These are phyloP conservation scores for Coemansia asiatica DNA, from an alignment of 192 early-diverging fungal species.

Conservation along the genomic window DNA sequence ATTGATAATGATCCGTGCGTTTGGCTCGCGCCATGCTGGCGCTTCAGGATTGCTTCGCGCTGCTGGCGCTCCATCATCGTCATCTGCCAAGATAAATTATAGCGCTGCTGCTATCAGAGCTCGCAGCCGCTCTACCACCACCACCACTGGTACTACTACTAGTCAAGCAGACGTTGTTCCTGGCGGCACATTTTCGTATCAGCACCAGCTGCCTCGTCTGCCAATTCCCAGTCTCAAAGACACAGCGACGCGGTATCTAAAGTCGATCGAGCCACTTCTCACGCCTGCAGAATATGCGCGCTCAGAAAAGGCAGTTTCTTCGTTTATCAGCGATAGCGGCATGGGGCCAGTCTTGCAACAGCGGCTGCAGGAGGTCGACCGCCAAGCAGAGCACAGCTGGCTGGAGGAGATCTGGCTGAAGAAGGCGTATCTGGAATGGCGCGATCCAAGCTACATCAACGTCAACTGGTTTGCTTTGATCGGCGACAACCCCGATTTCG, in stretches of 20 bases:
- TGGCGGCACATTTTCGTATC: constrained; percentile 63
- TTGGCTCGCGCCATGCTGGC: not conserved
- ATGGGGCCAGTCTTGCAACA: constrained; percentile 74
- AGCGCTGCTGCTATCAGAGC: not conserved
- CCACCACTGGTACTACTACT: no score
- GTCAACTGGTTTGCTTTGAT: constrained; percentile 87
- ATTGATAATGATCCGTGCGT: constrained; percentile 1
- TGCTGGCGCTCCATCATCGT: not conserved
- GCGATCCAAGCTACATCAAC: constrained; percentile 81
- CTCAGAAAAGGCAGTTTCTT: constrained; percentile 65
- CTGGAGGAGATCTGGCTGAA: constrained; percentile 83
- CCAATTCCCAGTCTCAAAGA: constrained; percentile 82
- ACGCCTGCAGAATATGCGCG: constrained; percentile 57
- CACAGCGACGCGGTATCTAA: constrained; percentile 78
- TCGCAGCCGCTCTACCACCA: constrained; percentile 10
- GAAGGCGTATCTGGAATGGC: constrained; percentile 83
- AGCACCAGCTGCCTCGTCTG: constrained; percentile 71
- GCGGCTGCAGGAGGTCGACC: constrained; percentile 70
- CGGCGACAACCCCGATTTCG: constrained; percentile 60
- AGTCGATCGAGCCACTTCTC: constrained; percentile 68
- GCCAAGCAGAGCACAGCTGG: constrained; percentile 74
- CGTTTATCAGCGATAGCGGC: constrained; percentile 68
- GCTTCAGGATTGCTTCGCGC: constrained; percentile 1
- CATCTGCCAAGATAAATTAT: not conserved
- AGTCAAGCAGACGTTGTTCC: not conserved